Evolutionary conservation across 2,329 filamentous ascomycete species (phyloP).

Genomic region (Rhynchosporium secalis): DNA sequence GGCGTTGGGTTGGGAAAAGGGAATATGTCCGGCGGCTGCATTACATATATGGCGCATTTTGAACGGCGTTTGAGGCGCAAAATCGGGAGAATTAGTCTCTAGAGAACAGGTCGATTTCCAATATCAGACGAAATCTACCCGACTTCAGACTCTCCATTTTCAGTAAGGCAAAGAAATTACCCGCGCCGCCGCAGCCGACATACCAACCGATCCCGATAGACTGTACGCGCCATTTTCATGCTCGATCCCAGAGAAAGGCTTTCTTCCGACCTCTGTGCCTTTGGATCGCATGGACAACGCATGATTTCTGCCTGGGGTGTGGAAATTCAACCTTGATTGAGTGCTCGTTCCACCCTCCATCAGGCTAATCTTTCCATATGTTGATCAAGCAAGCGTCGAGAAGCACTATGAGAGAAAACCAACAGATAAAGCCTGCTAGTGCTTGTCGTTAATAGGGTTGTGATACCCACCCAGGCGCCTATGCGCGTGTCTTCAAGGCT

Average conservation of each 20-base stretch:
- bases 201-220: constrained; percentile 1
- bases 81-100: not conserved
- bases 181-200: constrained; percentile 25
- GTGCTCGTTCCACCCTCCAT: constrained; percentile 18
- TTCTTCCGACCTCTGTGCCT: constrained; percentile 25
- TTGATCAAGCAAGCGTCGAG: constrained; percentile 12
- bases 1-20: constrained; percentile 31
- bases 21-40: constrained; percentile 15
- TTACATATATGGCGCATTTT: constrained; percentile 32
- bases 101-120: constrained; percentile 19
- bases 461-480: constrained; percentile 26
- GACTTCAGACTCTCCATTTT: constrained; percentile 14
- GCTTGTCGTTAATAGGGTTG: constrained; percentile 23
- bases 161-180: constrained; percentile 16
- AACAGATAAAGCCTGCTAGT: constrained; percentile 19
- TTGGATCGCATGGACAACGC: constrained; percentile 25
- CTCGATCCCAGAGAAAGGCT: constrained; percentile 18
- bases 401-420: not conserved
- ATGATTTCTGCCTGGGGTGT: constrained; percentile 19
- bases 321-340: constrained; percentile 17
- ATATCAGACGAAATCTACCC: constrained; percentile 27
- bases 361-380: constrained; percentile 17
- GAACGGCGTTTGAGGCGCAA: constrained; percentile 29
- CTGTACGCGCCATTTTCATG: constrained; percentile 22
- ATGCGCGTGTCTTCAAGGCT: constrained; percentile 29